A percentile compares a stretch with the other conserved stretches of the same genome.
phyloP scores from a whole-genome alignment of 305 asterid species.

The Fraxinus floribunda region DNA sequence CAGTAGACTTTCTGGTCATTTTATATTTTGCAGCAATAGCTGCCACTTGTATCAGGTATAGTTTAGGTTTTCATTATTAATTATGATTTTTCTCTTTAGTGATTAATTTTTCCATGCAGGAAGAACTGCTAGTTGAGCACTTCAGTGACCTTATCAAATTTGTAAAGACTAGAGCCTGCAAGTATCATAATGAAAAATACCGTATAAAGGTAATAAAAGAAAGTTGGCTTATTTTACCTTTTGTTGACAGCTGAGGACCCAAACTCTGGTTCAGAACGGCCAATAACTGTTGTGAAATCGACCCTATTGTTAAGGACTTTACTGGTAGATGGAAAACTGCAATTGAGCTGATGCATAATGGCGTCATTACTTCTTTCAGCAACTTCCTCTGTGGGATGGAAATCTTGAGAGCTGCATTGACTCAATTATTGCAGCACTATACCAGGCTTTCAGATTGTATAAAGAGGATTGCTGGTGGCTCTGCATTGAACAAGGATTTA shows the following conservation, averaged over 20 bases:
- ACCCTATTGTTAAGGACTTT: slow-evolving; percentile 87
- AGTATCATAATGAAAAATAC: slow-evolving; percentile 31
- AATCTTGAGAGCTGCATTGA: slow-evolving; percentile 85
- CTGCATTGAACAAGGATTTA: slow-evolving; percentile 84
- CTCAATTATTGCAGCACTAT: slow-evolving; percentile 87
- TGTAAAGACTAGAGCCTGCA: slow-evolving; percentile 86
- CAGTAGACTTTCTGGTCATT: background rate
- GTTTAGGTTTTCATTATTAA: background rate
- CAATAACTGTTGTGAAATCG: slow-evolving; percentile 69
- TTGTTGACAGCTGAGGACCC: slow-evolving; percentile 70
- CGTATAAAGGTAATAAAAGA: too few relatives aligned
- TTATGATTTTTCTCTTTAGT: slow-evolving; percentile 10
- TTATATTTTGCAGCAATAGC: background rate
- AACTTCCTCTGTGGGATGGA: slow-evolving; percentile 95
- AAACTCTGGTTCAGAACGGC: slow-evolving; percentile 50
- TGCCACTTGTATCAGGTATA: background rate
- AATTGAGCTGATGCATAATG: slow-evolving; percentile 94
- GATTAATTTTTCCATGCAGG: slow-evolving; percentile 48
- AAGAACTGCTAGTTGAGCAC: slow-evolving; percentile 84
- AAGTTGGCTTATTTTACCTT: slow-evolving; percentile 22
- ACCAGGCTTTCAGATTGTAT: slow-evolving; percentile 91
- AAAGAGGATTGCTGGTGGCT: slow-evolving; percentile 73
- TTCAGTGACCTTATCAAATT: slow-evolving; percentile 79
- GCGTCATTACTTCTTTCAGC: slow-evolving; percentile 85
- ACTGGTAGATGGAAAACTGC: slow-evolving; percentile 93